Base-by-base conservation (phyloP, 148 eudicot species). In the Fagopyrum esculentum region DNA sequence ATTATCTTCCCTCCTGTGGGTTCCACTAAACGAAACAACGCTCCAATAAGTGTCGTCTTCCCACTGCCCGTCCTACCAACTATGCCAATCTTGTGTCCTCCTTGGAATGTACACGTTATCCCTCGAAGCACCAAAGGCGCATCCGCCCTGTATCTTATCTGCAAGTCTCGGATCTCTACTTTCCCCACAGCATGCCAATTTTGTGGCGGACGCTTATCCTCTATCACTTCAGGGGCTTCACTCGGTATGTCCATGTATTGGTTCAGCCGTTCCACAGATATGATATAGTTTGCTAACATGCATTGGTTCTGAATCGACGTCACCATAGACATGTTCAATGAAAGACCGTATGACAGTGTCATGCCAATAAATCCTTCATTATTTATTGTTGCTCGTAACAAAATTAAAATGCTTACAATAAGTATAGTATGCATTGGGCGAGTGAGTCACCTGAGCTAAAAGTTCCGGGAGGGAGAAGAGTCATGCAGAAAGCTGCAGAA, bases 11-110 rank as follows among this genome's bases (percentile, higher is more conserved):
- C 98, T 30, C 87, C 87, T 1, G 77, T 71, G 0, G 97, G 94
- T 79, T 93, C 98, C 66, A 93, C 97, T 73, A 93, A 80, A 35
- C 98, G 90, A 82, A 93, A 93, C 47, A 93, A 73, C 0, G 98
- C 98, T 59, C 98, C 87, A 4, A 91, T 91, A 2, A 93, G 91
- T n/a, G 98, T 91, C 15, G 91, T 86, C 81, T 93, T 93, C 73
- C 98, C 98, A 80, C 98, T 93, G 56, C 97, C 98, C 8, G 98
- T 93, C 71, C 97, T 87, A 47, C 98, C 98, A 79, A 91, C 98
- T 71, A 93, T 87, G 49, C 98, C 98, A 60, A 91, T 87, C 74
- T 85, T 89, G 78, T 89, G 86, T 51, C 94, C 98, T 78, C 94
- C 98, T 87, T 91, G 86, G 77, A 91, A 89, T 46, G 92, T 91